A percentile compares a stretch with the other conserved stretches of the same genome.
Conservation (phyloP, 106 monocot genomes). For the Hemerocallis citrina region DNA sequence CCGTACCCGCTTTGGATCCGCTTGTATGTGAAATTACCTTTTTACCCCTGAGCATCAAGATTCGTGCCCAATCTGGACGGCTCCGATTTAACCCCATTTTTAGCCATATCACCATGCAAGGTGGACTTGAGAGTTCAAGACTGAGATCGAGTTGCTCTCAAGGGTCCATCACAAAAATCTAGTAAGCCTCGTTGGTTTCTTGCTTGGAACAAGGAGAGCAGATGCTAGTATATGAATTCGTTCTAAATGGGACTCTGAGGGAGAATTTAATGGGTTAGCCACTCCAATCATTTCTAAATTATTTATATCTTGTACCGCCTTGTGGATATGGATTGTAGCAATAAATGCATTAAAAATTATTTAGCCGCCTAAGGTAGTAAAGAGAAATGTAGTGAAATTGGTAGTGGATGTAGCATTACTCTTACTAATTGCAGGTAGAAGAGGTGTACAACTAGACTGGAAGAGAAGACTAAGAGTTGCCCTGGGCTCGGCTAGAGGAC, state of each 20-base stretch:
- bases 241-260: constrained; percentile 56
- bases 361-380: no score
- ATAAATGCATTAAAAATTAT: background rate
- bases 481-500: constrained; percentile 69
- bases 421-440: constrained; percentile 18
- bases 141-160: constrained; percentile 69
- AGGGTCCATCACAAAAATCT: constrained; percentile 76
- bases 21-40: no score
- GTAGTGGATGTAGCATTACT: background rate
- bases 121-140: constrained; percentile 74
- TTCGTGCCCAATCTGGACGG: no score
- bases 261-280: constrained; percentile 38
- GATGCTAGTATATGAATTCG: constrained; percentile 70
- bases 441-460: constrained; percentile 46
- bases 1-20: no score
- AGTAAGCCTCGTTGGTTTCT: constrained; percentile 57
- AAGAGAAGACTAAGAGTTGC: constrained; percentile 43
- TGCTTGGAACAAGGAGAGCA: constrained; percentile 64
- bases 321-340: no score
- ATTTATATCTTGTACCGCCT: no score
- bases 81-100: no score
- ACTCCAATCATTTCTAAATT: background rate
- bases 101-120: no score
- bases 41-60: no score
- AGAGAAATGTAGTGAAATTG: no score